A percentile compares a stretch with the other conserved stretches of the same genome.
Evolutionary conservation across 108 stramenopile genomes (phyloP).

Genomic region (Aurantiochytrium sp.): DNA sequence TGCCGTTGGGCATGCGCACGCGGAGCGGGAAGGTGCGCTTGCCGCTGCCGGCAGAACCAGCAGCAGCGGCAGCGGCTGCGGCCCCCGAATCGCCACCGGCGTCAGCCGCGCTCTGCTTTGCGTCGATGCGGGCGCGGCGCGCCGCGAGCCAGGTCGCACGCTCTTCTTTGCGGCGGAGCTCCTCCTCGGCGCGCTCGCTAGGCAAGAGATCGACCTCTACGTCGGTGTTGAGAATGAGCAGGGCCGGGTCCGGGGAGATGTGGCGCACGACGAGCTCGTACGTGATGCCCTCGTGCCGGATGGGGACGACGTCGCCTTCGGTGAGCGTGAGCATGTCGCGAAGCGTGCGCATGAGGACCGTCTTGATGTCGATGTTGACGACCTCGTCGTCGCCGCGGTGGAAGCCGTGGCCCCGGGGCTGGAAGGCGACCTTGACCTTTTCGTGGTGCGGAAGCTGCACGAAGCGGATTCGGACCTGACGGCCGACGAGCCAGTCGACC

Average conservation of each 20-base stretch:
- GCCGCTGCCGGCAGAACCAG: too few relatives aligned
- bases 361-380: conserved; percentile 16
- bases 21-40: background rate
- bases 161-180: background rate
- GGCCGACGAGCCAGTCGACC: background rate
- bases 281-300: background rate
- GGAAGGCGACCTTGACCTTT: conserved; percentile 10
- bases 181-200: conserved; percentile 4
- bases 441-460: background rate
- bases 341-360: background rate
- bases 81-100: background rate
- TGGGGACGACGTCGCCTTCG: background rate
- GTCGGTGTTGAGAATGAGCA: conserved; percentile 5
- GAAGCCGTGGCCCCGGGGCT: conserved; percentile 3
- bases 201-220: background rate
- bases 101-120: background rate
- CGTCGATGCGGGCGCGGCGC: background rate
- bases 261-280: background rate
- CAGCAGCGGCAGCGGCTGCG: too few relatives aligned
- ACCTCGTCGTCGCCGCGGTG: background rate
- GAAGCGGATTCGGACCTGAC: background rate
- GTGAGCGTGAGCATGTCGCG: background rate
- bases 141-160: background rate
- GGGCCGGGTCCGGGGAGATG: background rate
- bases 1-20: background rate